Conservation (phyloP, 352 stramenopile genomes). For the Phytophthora multivora region DNA sequence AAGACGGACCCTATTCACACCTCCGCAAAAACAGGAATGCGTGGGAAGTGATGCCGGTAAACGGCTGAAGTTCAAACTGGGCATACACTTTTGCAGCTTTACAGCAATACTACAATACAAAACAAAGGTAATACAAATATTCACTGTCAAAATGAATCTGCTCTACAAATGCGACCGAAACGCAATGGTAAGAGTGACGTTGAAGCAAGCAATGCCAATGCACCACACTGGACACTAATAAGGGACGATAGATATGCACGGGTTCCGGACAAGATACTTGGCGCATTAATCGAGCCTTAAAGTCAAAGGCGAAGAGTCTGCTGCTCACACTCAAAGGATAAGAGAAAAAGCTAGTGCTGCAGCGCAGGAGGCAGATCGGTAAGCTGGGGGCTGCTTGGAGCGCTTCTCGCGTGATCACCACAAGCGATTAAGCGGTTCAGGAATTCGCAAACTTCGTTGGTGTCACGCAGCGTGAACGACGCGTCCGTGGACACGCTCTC, state of each 20-base stretch:
- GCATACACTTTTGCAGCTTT: background rate
- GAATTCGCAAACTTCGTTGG: conserved; percentile 74
- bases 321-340: background rate
- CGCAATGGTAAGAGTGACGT: conserved; percentile 18
- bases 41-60: conserved; percentile 18
- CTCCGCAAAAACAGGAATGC: conserved; percentile 28
- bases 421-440: conserved; percentile 68
- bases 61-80: conserved; percentile 30
- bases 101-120: background rate
- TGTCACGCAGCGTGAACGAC: conserved; percentile 81
- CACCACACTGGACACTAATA: background rate
- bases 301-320: background rate
- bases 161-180: conserved; percentile 12
- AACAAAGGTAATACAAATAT: background rate
- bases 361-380: conserved; percentile 4
- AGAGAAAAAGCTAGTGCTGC: conserved; percentile 12
- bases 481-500: conserved; percentile 68
- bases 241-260: too few species aligned
- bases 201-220: conserved; percentile 5
- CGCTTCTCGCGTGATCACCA: conserved; percentile 26
- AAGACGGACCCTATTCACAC: conserved; percentile 9
- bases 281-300: conserved; percentile 4
- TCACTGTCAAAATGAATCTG: background rate
- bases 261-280: background rate
- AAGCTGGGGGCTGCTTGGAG: conserved; percentile 23